Evolutionary conservation across 495 filamentous ascomycete species (phyloP).

Genomic region (Penicillium roqueforti): DNA sequence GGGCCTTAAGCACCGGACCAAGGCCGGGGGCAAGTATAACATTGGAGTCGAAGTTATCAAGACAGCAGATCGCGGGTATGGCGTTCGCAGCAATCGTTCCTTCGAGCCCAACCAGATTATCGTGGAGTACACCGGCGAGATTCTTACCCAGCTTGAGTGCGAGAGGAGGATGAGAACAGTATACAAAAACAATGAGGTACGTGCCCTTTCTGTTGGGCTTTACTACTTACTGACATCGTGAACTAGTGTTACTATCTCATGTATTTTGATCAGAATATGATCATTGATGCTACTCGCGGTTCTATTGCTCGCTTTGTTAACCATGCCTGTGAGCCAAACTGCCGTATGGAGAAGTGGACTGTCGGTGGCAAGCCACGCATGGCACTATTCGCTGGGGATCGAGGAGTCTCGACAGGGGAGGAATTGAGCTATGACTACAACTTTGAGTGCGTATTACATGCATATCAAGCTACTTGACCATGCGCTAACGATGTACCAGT

Average conservation of each 20-base stretch:
- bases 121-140: slow-evolving; percentile 96
- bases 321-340: slow-evolving; percentile 96
- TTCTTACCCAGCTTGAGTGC: slow-evolving; percentile 90
- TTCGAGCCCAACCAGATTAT: slow-evolving; percentile 93
- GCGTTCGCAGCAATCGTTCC: slow-evolving; percentile 81
- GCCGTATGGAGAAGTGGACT: slow-evolving; percentile 94
- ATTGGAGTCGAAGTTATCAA: slow-evolving; percentile 93
- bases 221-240: slow-evolving; percentile 12
- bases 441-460: slow-evolving; percentile 61
- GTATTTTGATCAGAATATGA: slow-evolving; percentile 98
- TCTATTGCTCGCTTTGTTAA: slow-evolving; percentile 98
- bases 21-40: slow-evolving; percentile 75
- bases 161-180: slow-evolving; percentile 86
- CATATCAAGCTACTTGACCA: background rate
- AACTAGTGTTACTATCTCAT: slow-evolving; percentile 90
- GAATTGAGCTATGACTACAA: slow-evolving; percentile 99
- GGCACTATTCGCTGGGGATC: slow-evolving; percentile 91
- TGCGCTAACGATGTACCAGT: slow-evolving; percentile 24
- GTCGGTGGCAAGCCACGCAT: slow-evolving; percentile 93
- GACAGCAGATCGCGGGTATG: slow-evolving; percentile 82
- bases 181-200: slow-evolving; percentile 88
- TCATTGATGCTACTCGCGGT: slow-evolving; percentile 93
- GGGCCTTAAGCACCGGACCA: slow-evolving; percentile 68
- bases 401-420: slow-evolving; percentile 85
- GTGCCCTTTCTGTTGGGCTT: slow-evolving; percentile 18